phyloP scores from a whole-genome alignment of 495 filamentous ascomycete species.

The Chaetomium cochliodes region DNA sequence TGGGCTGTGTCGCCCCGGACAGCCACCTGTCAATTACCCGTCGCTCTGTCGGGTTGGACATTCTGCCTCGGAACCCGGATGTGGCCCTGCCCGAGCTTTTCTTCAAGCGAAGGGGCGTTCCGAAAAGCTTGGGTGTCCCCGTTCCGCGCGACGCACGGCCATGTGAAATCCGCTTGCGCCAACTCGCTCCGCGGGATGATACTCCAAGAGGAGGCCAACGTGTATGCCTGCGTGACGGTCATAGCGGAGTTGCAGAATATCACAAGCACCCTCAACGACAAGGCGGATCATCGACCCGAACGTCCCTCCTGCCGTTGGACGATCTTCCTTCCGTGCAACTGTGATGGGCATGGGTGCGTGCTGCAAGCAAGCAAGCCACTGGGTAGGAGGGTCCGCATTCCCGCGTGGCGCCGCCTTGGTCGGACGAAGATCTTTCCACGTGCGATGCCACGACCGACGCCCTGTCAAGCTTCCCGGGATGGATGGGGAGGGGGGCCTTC shows the following conservation, averaged over 20 bases:
- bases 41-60: neutral
- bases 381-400: neutral
- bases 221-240: neutral
- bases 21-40: slow-evolving; percentile 7
- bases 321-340: neutral
- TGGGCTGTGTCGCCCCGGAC: neutral
- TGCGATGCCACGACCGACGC: neutral
- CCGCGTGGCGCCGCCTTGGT: neutral
- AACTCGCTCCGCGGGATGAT: no score
- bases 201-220: no score
- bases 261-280: neutral
- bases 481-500: no score
- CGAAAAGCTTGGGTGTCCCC: no score
- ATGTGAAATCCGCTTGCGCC: no score
- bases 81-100: neutral
- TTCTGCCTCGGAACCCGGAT: neutral
- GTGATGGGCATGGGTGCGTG: neutral
- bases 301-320: no score
- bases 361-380: neutral
- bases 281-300: slow-evolving; percentile 5
- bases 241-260: neutral
- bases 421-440: neutral
- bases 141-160: no score
- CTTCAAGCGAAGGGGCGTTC: no score
- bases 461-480: neutral